Base-by-base conservation (phyloP, 257 asterid genomes). In the Ehretia macrophylla region DNA sequence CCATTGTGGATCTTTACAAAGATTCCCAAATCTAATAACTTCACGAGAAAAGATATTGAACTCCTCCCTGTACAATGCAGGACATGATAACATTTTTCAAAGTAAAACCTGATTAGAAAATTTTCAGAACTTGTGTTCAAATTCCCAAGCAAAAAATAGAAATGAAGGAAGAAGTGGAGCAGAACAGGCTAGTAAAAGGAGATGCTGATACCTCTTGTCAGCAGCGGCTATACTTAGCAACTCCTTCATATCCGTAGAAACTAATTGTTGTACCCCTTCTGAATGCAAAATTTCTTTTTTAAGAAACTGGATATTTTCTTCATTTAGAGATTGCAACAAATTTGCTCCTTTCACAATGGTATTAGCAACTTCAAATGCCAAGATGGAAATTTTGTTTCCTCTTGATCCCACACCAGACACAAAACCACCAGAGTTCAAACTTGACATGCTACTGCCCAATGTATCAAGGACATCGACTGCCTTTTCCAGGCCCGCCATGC, bases 1-100 rank as follows among this genome's bases (percentile, higher is more conserved):
- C 99, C 99, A 94, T 56, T 94, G 99, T 17, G 97, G 96, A 70
- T 94, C 99, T 81, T 83, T 94, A 76, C 99, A 90, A 79, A 85
- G 59, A 77, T 94, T 82, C 52, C 99, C 99, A 66, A 94, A 94
- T 71, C 99, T 78, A 51, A 88, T 64, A 47, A 93, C 88, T 86
- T 93, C 99, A 5, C 91, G 91, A 23, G 95, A 77, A 66, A 88
- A 86, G 48, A 93, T 80, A 37, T 85, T 88, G 67, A 89, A 87
- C 75, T 94, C 99, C 74, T 94, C 97, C 88, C 99, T 94, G 72
- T 55, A 73, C 64, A 68, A 65, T 58, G 45, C 40, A 49, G 17
- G 68, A 69, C 57, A 14, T 50, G 46, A 55, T 35, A 2, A 27
- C n/a, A 38, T 38, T 38, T 38, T 38, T 11, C 44, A 38, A 5